Percentiles rank a stretch among this genome's conserved stretches.
These are phyloP conservation scores for Diaporthe velutina DNA, from an alignment of 2,329 filamentous ascomycete species.

Conservation along the genomic window DNA sequence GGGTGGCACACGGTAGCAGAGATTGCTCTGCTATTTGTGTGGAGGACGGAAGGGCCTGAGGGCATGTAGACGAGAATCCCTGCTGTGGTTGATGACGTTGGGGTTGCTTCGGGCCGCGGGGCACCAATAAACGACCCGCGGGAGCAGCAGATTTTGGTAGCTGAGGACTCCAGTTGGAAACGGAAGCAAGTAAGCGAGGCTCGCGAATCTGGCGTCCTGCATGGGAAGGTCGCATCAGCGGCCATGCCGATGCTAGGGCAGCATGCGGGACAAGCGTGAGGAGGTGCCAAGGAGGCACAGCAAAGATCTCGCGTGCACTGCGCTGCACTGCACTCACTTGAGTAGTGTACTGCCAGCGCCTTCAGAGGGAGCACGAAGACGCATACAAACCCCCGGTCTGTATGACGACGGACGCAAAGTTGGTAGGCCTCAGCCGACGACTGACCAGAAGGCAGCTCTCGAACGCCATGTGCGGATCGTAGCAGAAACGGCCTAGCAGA, in stretches of 20 bases:
- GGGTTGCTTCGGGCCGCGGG: background rate
- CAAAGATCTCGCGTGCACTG: background rate
- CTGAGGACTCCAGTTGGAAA: constrained; percentile 24
- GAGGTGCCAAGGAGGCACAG: background rate
- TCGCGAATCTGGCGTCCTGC: constrained; percentile 35
- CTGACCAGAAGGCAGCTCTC: background rate
- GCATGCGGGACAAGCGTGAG: background rate
- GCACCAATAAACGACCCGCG: background rate
- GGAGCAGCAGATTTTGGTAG: constrained; percentile 1
- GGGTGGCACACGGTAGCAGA: background rate
- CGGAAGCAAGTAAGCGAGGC: constrained; percentile 24
- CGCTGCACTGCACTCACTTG: background rate
- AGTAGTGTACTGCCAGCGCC: background rate
- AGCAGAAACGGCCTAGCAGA: background rate
- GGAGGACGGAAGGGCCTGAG: background rate
- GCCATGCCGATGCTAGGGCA: background rate
- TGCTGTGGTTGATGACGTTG: background rate
- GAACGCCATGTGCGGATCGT: background rate
- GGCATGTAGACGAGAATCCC: background rate
- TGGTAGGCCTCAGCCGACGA: constrained; percentile 2
- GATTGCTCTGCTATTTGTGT: background rate
- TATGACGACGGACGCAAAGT: background rate
- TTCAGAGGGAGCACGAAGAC: background rate
- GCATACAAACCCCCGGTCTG: background rate
- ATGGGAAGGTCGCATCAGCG: constrained; percentile 30